These are phyloP conservation scores for Hypholoma sublateritium DNA, from an alignment of 768 basidiomycete genomes.

Conservation along the genomic window DNA sequence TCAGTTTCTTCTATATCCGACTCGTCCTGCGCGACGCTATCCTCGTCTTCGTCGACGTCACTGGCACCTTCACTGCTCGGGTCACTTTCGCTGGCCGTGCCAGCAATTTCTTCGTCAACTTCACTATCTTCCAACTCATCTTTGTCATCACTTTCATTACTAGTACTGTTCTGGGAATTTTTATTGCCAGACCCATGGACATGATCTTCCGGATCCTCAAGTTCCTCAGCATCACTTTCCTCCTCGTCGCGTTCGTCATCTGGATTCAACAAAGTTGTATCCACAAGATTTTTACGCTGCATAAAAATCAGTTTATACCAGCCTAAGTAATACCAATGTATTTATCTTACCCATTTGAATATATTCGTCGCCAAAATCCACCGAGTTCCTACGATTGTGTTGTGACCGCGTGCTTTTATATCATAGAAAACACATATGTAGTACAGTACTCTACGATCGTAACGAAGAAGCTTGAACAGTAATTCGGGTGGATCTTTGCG, in stretches of 20 bases:
- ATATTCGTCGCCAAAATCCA: conserved; percentile 23
- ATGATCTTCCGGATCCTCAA: too few relatives aligned
- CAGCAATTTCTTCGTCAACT: too few relatives aligned
- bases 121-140: too few relatives aligned
- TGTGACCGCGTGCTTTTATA: conserved; percentile 12
- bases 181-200: too few relatives aligned
- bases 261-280: background rate
- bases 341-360: conserved; percentile 20
- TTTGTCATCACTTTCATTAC: too few relatives aligned
- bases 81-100: too few relatives aligned
- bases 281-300: background rate
- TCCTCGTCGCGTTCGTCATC: background rate
- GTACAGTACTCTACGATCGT: conserved; percentile 19
- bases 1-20: too few relatives aligned
- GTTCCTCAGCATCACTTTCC: background rate
- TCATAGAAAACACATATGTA: conserved; percentile 22
- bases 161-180: too few relatives aligned
- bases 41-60: too few relatives aligned
- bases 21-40: too few relatives aligned
- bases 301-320: background rate
- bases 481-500: conserved; percentile 3
- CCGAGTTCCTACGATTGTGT: conserved; percentile 21
- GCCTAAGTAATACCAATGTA: background rate
- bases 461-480: conserved; percentile 11
- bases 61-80: too few relatives aligned